Conservation (phyloP, 768 basidiomycete genomes). For the Naganishia friedmannii region DNA sequence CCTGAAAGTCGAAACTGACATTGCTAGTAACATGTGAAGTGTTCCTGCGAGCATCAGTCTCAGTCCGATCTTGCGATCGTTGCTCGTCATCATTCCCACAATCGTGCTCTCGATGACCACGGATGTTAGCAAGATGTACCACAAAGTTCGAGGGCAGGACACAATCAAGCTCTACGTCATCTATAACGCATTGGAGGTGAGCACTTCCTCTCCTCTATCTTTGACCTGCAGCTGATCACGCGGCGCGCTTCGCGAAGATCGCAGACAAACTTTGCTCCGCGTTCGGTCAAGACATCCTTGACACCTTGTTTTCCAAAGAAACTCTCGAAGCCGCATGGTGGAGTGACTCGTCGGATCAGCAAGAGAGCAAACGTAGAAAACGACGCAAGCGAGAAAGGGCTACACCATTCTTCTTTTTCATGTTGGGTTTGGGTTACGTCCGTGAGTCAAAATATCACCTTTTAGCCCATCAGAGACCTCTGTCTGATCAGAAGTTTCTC, state of each 20-base stretch:
- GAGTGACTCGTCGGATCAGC: background rate
- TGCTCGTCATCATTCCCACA: slow-evolving; percentile 72
- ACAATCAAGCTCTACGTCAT: slow-evolving; percentile 99
- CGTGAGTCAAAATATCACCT: slow-evolving; percentile 56
- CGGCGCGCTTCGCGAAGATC: slow-evolving; percentile 60
- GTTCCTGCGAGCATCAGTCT: slow-evolving; percentile 57
- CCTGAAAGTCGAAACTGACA: background rate
- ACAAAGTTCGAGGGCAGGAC: slow-evolving; percentile 94
- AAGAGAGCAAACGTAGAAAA: slow-evolving; percentile 39
- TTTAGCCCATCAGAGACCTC: background rate
- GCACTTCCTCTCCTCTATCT: slow-evolving; percentile 38
- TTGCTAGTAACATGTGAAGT: background rate
- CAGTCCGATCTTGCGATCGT: slow-evolving; percentile 78
- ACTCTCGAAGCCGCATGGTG: slow-evolving; percentile 63
- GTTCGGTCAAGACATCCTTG: slow-evolving; percentile 94
- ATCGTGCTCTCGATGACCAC: slow-evolving; percentile 74
- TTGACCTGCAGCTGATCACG: too few species aligned
- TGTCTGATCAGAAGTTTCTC: background rate
- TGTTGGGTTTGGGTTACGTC: slow-evolving; percentile 75
- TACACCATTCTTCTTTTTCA: slow-evolving; percentile 77
- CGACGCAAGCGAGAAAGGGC: slow-evolving; percentile 58
- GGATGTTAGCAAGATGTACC: slow-evolving; percentile 96
- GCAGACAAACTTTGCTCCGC: slow-evolving; percentile 90
- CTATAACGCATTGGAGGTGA: slow-evolving; percentile 94
- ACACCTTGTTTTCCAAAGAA: slow-evolving; percentile 90